Evolutionary conservation across 1,139 yeast genomes (phyloP).

Genomic region (Pichia sp.): DNA sequence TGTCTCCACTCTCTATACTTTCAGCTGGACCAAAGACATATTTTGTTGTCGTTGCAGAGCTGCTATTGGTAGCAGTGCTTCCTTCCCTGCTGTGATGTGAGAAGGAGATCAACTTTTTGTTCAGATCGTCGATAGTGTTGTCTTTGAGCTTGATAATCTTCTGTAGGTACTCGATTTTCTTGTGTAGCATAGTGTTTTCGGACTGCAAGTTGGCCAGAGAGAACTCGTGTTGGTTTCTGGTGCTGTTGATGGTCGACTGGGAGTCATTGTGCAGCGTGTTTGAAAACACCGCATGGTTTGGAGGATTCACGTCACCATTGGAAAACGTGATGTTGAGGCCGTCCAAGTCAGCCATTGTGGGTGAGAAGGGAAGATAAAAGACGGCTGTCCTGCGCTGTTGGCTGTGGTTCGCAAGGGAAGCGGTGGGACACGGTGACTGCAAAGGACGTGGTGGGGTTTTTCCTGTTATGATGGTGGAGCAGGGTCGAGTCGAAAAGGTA

Average conservation of each 20-base stretch:
- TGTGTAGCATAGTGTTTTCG: slow-evolving; percentile 10
- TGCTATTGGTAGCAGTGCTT: neutral
- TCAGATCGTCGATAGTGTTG: slow-evolving; percentile 12
- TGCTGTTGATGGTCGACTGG: slow-evolving; percentile 1
- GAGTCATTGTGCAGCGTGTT: slow-evolving; percentile 1
- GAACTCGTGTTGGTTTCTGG: neutral
- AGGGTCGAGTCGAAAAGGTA: neutral
- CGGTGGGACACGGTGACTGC: no score
- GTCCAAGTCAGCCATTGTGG: slow-evolving; percentile 1
- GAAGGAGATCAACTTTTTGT: slow-evolving; percentile 2
- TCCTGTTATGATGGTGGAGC: neutral
- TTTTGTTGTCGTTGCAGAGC: neutral
- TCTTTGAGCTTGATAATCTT: slow-evolving; percentile 14
- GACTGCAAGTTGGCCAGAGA: slow-evolving; percentile 5
- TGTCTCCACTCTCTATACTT: neutral
- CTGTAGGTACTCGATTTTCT: slow-evolving; percentile 11
- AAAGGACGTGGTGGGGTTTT: neutral
- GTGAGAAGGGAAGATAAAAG: neutral
- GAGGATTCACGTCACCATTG: neutral
- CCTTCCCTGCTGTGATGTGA: neutral
- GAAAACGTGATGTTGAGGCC: neutral
- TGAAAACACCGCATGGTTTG: neutral
- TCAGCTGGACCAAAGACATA: neutral
- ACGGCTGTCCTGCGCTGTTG: neutral
- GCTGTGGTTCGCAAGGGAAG: neutral